Conservation (phyloP, 495 filamentous ascomycete species). For the Lineolata rhizophorae region DNA sequence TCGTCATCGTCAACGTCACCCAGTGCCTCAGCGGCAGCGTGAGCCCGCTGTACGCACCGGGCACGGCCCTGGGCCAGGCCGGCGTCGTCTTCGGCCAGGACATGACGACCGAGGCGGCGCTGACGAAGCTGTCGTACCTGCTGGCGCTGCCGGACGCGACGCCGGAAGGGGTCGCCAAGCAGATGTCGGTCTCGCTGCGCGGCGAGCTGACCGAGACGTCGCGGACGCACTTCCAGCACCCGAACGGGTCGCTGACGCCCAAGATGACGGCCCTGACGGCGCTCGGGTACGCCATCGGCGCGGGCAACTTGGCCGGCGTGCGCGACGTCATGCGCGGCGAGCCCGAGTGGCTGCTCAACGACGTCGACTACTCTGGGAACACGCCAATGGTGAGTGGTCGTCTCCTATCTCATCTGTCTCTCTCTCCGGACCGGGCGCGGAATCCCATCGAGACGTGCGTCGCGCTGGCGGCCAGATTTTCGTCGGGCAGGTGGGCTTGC, state of each 20-base stretch:
- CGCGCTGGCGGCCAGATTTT: too few relatives aligned
- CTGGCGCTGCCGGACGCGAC: conserved; percentile 45
- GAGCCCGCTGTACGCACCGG: conserved; percentile 75
- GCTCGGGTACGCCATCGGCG: conserved; percentile 61
- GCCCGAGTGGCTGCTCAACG: conserved; percentile 44
- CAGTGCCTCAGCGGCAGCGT: conserved; percentile 83
- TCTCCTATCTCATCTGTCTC: conserved; percentile 7
- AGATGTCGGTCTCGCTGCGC: conserved; percentile 57
- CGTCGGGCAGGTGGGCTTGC: too few relatives aligned
- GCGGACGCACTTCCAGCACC: conserved; percentile 46
- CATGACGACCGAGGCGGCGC: conserved; percentile 78
- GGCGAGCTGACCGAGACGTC: conserved; percentile 72
- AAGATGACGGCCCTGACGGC: conserved; percentile 38
- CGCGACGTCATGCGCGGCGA: conserved; percentile 43
- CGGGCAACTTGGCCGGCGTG: conserved; percentile 43
- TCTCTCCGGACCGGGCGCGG: too few relatives aligned
- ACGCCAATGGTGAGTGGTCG: conserved; percentile 44
- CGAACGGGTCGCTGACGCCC: conserved; percentile 25
- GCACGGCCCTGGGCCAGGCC: conserved; percentile 65
- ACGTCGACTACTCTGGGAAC: conserved; percentile 72
- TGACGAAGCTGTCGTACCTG: conserved; percentile 84
- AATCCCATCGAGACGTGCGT: too few relatives aligned
- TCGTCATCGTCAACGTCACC: conserved; percentile 81
- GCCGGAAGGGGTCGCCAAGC: conserved; percentile 35
- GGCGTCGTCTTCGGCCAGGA: conserved; percentile 88